Percentiles rank a stretch among this genome's conserved stretches.
Evolutionary conservation across 1,284 basidiomycete genomes (phyloP).

Genomic region (Sphagnurus paluster): DNA sequence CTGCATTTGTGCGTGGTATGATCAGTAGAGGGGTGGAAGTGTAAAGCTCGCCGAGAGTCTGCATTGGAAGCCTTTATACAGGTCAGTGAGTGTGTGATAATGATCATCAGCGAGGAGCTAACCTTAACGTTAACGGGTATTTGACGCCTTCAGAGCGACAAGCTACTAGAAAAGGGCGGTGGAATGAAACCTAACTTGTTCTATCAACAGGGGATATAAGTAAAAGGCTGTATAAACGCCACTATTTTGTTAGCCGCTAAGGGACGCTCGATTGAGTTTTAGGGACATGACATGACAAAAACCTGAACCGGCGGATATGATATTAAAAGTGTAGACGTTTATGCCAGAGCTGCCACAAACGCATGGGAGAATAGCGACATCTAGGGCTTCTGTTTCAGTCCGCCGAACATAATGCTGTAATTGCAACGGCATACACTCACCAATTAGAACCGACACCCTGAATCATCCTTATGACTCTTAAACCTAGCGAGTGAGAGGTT

Average conservation of each 20-base stretch:
- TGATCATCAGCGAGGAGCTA: constrained; percentile 26
- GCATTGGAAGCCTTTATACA: constrained; percentile 20
- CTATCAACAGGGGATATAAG: constrained; percentile 15
- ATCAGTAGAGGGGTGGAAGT: not conserved
- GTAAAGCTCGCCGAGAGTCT: constrained; percentile 3
- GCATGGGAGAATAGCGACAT: not conserved
- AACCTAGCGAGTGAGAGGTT: no score
- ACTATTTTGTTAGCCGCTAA: constrained; percentile 17
- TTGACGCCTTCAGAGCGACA: constrained; percentile 18
- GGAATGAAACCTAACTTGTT: constrained; percentile 16
- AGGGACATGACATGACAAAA: constrained; percentile 19
- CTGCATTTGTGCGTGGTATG: constrained; percentile 33
- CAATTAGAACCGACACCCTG: not conserved
- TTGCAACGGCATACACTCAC: not conserved
- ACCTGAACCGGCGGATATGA: constrained; percentile 9
- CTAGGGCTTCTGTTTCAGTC: not conserved
- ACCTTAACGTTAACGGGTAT: constrained; percentile 27
- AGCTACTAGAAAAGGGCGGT: constrained; percentile 12
- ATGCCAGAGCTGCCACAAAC: not conserved
- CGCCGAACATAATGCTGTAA: not conserved
- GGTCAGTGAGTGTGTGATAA: constrained; percentile 15
- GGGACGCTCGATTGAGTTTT: constrained; percentile 25
- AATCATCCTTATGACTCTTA: not conserved
- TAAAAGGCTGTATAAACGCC: constrained; percentile 19
- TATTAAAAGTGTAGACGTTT: not conserved